phyloP scores from a whole-genome alignment of 305 asterid species.

The Fraxinus baroniana region DNA sequence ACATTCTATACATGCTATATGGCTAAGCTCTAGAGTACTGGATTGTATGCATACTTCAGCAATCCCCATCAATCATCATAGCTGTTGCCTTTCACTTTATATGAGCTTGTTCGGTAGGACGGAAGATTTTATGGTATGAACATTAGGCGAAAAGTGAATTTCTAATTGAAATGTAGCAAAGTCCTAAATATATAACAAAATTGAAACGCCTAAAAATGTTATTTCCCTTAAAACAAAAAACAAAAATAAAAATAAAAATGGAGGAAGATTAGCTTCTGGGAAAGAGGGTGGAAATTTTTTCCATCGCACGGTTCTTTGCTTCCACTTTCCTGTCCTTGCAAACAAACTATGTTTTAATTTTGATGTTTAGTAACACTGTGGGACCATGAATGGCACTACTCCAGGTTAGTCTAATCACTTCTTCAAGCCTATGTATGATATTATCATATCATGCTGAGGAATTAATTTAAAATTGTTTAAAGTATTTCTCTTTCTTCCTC shows the following conservation, averaged over 20 bases:
- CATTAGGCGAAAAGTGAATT: background rate
- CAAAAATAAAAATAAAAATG: background rate
- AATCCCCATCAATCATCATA: background rate
- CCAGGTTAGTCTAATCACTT: background rate
- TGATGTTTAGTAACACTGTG: background rate
- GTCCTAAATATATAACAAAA: background rate
- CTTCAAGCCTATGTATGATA: background rate
- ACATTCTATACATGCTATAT: background rate
- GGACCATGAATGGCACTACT: background rate
- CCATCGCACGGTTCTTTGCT: background rate
- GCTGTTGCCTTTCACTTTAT: slow-evolving; percentile 1
- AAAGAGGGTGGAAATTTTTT: background rate
- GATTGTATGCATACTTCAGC: background rate
- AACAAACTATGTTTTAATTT: background rate
- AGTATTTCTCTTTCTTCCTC: background rate
- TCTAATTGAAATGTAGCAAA: background rate
- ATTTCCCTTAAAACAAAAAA: background rate
- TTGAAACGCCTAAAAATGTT: background rate
- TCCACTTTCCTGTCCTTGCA: background rate
- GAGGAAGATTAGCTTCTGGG: background rate
- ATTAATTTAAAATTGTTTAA: background rate
- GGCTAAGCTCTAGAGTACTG: background rate
- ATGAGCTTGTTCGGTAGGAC: background rate
- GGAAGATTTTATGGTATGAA: background rate
- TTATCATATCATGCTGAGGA: background rate